Base-by-base conservation (phyloP, 2,329 filamentous ascomycete genomes). In the Juglanconis sp. region DNA sequence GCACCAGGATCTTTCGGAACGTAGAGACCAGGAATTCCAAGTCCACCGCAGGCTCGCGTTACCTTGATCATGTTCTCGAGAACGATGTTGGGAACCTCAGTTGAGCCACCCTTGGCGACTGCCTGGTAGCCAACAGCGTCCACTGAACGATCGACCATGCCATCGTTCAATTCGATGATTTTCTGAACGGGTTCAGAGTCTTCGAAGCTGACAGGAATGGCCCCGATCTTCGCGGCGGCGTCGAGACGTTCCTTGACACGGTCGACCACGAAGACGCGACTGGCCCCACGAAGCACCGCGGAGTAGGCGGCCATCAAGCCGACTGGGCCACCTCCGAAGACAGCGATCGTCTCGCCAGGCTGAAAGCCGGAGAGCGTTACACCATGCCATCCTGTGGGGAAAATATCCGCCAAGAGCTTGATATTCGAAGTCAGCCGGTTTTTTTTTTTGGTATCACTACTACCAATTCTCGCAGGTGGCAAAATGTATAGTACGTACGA, bases 101-200 rank as follows among this genome's bases (percentile, higher is more conserved):
- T 81, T 63, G 79, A 81, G 1, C 83, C 84, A 2, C 79, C 79
- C 11, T 77, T 74, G 44, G 77, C 77, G 1, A 85, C 81, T 10
- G 86, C 86, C 66, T 89, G 85, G 67, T 88, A 89, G 0, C 86
- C 86, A 0, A 89, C 87, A 10, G 84, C 83, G 71, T 89, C 87
- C 0, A 89, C 82, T 0, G 83, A 82, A 5, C 87, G 76, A 64
- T 88, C 85, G 2, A 88, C 85, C 82, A 84, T 83, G 0, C 80
- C 83, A 1, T 75, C 81, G 54, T 87, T 87, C 13, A 76, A 67
- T 59, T 81, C 73, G 51, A 87, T 82, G 55, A 88, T 88, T 67
- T 85, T 78, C 40, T 86, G 79, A 0, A 87, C 82, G 5, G 77
- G 81, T 65, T 88, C 84, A 4, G 79, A 78, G 62, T 84, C 80